These are phyloP conservation scores for Phytopythium mirpurense DNA, from an alignment of 352 stramenopile species.

Conservation along the genomic window DNA sequence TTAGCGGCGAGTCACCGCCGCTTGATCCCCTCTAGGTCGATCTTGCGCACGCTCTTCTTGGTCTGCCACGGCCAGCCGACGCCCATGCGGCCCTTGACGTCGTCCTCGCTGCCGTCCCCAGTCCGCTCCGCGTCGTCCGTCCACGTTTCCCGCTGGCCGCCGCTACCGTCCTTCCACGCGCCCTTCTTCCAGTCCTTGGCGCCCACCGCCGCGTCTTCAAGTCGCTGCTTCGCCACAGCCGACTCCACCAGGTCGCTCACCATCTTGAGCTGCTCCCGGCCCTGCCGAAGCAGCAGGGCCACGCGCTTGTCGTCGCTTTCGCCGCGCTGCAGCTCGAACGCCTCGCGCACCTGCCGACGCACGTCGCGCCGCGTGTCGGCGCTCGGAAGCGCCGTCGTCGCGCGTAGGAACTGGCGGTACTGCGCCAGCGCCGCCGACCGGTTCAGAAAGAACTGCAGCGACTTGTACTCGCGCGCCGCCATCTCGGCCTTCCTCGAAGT, in stretches of 20 bases:
- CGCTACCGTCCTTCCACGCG: constrained; percentile 34
- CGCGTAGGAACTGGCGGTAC: constrained; percentile 63
- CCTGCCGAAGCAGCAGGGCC: constrained; percentile 40
- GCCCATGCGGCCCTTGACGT: constrained; percentile 56
- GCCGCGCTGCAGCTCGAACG: constrained; percentile 44
- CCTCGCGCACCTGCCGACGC: constrained; percentile 51
- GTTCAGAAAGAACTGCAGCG: constrained; percentile 74
- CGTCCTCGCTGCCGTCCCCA: constrained; percentile 30
- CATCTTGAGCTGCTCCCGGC: constrained; percentile 60
- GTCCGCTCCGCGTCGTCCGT: no score
- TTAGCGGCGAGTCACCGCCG: constrained; percentile 18
- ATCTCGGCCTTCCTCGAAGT: background rate
- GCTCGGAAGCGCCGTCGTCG: constrained; percentile 35
- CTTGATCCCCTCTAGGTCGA: constrained; percentile 60
- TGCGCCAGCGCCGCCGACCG: constrained; percentile 50
- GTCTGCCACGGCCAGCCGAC: constrained; percentile 67
- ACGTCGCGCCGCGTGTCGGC: constrained; percentile 42
- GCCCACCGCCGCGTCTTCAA: constrained; percentile 23
- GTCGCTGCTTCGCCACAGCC: constrained; percentile 43
- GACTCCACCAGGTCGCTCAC: constrained; percentile 65
- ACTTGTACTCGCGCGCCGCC: constrained; percentile 42
- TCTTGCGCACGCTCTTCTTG: constrained; percentile 27
- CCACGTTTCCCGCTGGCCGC: background rate
- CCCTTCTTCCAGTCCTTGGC: constrained; percentile 3
- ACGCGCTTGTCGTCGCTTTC: constrained; percentile 53